Conservation (phyloP, 805 yeast species). For the Schwanniomyces vanrijiae region DNA sequence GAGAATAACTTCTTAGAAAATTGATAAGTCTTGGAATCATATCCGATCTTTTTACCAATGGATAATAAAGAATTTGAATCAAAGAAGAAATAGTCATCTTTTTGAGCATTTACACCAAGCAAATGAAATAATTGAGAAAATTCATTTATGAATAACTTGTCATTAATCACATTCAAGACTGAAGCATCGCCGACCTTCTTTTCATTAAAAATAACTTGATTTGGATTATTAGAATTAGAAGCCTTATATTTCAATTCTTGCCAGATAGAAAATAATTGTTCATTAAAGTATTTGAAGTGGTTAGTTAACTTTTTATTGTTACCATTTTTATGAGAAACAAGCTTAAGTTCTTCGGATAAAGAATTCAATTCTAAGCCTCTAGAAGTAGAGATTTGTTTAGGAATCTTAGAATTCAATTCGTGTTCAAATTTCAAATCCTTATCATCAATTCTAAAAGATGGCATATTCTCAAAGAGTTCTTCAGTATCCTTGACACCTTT, state of each 20-base stretch:
- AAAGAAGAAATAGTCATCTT: conserved; percentile 29
- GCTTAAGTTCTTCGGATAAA: conserved; percentile 27
- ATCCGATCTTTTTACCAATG: conserved; percentile 44
- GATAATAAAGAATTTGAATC: conserved; percentile 44
- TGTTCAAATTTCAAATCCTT: neutral
- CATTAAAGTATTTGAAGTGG: conserved; percentile 28
- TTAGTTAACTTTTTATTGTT: conserved; percentile 5
- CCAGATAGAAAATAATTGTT: conserved; percentile 39
- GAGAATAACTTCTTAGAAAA: conserved; percentile 37
- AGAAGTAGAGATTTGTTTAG: conserved; percentile 13
- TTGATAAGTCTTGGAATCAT: conserved; percentile 39
- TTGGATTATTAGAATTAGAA: conserved; percentile 8
- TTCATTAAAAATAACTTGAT: conserved; percentile 4
- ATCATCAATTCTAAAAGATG: conserved; percentile 20
- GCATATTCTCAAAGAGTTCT: conserved; percentile 20
- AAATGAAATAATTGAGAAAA: conserved; percentile 47
- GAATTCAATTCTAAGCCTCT: conserved; percentile 8
- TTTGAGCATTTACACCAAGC: conserved; percentile 19
- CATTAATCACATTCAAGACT: conserved; percentile 36
- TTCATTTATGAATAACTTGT: conserved; percentile 49
- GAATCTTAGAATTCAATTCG: conserved; percentile 16
- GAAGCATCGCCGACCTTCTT: conserved; percentile 20
- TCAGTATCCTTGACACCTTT: conserved; percentile 37
- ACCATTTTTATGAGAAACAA: conserved; percentile 9
- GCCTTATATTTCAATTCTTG: conserved; percentile 19